phyloP scores from a whole-genome alignment of 148 eudicot species.

The Cornus kousa region DNA sequence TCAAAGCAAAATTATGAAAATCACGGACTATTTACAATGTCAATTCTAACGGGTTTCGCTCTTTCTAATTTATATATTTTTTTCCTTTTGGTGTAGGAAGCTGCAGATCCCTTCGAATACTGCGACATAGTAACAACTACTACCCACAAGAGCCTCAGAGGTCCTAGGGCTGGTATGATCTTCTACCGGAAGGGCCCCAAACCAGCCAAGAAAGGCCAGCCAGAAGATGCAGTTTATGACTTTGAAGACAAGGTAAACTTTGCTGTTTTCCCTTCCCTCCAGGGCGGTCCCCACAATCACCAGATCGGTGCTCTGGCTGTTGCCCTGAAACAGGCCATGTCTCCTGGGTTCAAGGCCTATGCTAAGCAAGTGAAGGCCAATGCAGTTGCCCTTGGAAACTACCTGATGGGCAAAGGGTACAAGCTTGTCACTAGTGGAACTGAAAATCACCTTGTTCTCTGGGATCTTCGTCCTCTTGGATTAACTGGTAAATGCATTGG shows the following conservation, averaged over 20 bases:
- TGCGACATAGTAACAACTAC: slow-evolving; percentile 94
- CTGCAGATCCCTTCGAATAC: slow-evolving; percentile 85
- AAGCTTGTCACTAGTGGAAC: slow-evolving; percentile 89
- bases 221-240: slow-evolving; percentile 86
- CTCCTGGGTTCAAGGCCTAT: slow-evolving; percentile 93
- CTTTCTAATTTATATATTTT: background rate
- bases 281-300: slow-evolving; percentile 99
- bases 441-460: slow-evolving; percentile 92
- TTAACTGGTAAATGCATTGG: slow-evolving; percentile 62
- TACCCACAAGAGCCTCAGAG: slow-evolving; percentile 96
- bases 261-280: slow-evolving; percentile 94
- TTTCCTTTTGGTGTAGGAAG: slow-evolving; percentile 56
- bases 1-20: too few relatives aligned
- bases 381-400: slow-evolving; percentile 92
- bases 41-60: too few relatives aligned
- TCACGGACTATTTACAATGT: too few relatives aligned
- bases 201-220: slow-evolving; percentile 94
- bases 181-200: slow-evolving; percentile 96
- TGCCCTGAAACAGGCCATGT: slow-evolving; percentile 79
- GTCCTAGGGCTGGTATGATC: slow-evolving; percentile 97
- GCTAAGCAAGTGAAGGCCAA: slow-evolving; percentile 95
- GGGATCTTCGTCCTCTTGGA: slow-evolving; percentile 99
- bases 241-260: slow-evolving; percentile 92
- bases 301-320: slow-evolving; percentile 97
- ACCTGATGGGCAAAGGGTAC: slow-evolving; percentile 85